A percentile compares a stretch with the other conserved stretches of the same genome.
Evolutionary conservation across 2,329 filamentous ascomycete species (phyloP).

Genomic region (Alternaria angustiovoidea): DNA sequence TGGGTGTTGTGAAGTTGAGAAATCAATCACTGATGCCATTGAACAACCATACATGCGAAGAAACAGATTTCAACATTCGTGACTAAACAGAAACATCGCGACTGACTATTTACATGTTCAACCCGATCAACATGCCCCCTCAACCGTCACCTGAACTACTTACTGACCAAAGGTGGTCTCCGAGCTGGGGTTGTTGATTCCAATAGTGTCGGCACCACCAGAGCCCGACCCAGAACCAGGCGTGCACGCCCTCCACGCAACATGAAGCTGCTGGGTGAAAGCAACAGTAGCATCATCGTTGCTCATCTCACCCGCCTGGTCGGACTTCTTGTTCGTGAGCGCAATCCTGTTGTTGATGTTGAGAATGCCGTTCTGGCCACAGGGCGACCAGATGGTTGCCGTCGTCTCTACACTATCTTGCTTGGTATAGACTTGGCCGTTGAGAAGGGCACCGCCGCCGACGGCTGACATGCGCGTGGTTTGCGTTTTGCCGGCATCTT

Average conservation of each 20-base stretch:
- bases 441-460: constrained; percentile 51
- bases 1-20: not conserved
- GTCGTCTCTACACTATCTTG: constrained; percentile 52
- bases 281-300: constrained; percentile 48
- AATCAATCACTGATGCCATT: not conserved
- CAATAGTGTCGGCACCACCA: constrained; percentile 30
- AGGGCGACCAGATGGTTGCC: constrained; percentile 45
- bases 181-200: constrained; percentile 33
- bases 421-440: constrained; percentile 56
- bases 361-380: constrained; percentile 43
- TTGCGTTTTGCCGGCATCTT: constrained; percentile 42
- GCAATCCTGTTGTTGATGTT: constrained; percentile 47
- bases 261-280: constrained; percentile 47
- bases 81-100: not conserved
- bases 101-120: constrained; percentile 7
- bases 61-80: not conserved
- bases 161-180: constrained; percentile 27
- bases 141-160: not conserved
- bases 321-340: constrained; percentile 32
- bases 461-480: constrained; percentile 35
- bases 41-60: no score
- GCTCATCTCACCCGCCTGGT: constrained; percentile 39
- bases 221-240: constrained; percentile 10
- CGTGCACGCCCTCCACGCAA: constrained; percentile 41
- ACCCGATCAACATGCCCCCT: not conserved